Evolutionary conservation across 23 red algal species (phyloP).

Genomic region (Gracilaria vermiculophylla): DNA sequence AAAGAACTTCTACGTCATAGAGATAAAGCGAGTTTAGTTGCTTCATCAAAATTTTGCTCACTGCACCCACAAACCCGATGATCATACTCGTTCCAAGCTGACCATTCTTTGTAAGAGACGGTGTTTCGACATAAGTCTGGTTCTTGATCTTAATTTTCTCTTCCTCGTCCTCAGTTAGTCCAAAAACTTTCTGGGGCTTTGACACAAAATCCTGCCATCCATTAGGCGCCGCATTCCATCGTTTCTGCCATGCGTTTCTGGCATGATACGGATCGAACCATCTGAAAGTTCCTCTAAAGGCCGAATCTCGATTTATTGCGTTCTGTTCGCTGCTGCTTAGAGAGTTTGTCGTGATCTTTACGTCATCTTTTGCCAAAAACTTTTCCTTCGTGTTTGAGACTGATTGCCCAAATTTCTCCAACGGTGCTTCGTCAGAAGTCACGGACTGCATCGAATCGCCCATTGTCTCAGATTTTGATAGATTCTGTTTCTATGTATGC

Average conservation of each 20-base stretch:
- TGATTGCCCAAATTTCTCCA: neutral
- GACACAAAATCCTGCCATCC: conserved; percentile 49
- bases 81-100: conserved; percentile 47
- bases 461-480: neutral
- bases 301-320: neutral
- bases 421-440: neutral
- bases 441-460: conserved; percentile 6
- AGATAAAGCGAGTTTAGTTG: conserved; percentile 59
- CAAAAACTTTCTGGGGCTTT: conserved; percentile 31
- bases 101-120: conserved; percentile 20
- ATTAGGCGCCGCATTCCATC: conserved; percentile 47
- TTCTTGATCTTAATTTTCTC: conserved; percentile 43
- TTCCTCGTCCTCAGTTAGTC: conserved; percentile 61
- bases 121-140: conserved; percentile 56
- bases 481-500: too few relatives aligned
- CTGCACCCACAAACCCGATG: conserved; percentile 44
- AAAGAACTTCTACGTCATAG: conserved; percentile 62
- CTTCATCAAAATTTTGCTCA: conserved; percentile 72
- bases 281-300: neutral
- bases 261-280: conserved; percentile 13
- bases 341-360: neutral
- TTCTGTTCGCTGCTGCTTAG: neutral
- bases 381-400: neutral
- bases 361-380: neutral
- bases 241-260: conserved; percentile 26